Evolutionary conservation across 2,329 filamentous ascomycete genomes (phyloP), one percentile per base, ranked within the genome.

Genomic region (Fusarium haematococcum): DNA sequence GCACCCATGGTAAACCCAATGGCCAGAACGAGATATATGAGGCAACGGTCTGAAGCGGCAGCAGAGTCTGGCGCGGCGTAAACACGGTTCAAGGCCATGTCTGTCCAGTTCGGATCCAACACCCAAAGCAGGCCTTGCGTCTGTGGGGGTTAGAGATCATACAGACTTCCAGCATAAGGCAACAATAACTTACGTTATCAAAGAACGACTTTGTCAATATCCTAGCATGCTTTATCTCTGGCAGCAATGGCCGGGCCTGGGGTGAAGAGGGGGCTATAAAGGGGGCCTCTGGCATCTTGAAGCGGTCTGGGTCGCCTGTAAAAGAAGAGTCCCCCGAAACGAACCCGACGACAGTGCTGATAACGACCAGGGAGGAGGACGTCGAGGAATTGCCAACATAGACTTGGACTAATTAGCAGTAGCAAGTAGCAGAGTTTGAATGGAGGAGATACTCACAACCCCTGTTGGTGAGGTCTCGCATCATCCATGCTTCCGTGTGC

Each of bases 331-430:
- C 78, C 1, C 90, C 90, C 20, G 84, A 84, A 33, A 86, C 85
- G 10, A 82, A 87, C 71, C 89, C 87, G 6, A 92, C 89, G 73
- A 91, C 87, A 81, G 89, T 88, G 11, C 90, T 88, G 20, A 92
- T 86, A 52, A 90, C 82, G 65, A 91, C 88, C 4, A 92, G 82
- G 74, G 89, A 91, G 0, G 90, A 90, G 7, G 92, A 82, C 0
- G 89, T 89, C 1, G 90, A 89, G 2, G 91, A 90, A 72, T 91
- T 89, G n/a, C 91, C 90, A 69, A 91, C 85, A 70, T 91, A 92
- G 27, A 90, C 88, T 89, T 57, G 30, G 35, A 1, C 33, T 45
- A 68, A 68, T 79, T 50, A 78, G 77, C 16, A 39, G 77, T 14
- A 41, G 7, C 25, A 35, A n/a, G 37, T 16, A n/a, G 27, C 6